Evolutionary conservation across 345 rosid genomes (phyloP), one percentile per base, ranked within the genome.

Genomic region (Conringia planisiliqua): DNA sequence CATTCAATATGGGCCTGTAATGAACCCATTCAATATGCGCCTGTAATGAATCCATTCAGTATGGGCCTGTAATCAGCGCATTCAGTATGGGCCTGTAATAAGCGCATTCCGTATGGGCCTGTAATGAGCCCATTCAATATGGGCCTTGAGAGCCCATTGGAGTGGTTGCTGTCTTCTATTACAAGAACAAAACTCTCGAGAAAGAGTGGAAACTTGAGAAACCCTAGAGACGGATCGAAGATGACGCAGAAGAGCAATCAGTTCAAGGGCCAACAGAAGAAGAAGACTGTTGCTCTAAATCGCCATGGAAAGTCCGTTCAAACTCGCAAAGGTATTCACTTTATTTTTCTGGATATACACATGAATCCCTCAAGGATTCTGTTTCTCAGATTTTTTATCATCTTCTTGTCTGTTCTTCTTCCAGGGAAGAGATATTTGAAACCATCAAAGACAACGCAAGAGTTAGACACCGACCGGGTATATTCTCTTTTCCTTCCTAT

Each of bases 201-300:
- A 50, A 62, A 47, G 33, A 29, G 26, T 22, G 33, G 40, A 46
- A 8, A 32, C 55, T 13, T 59, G 36, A 27, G 40, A 64, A 62
- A 66, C 82, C 81, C 81, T 51, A 73, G 68, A 70, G 27, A 22
- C 14, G 46, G 73, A 60, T 30, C 76, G 70, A 62, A 72, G 88
- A 93, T 94, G 98, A 89, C 97, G 76, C 98, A 94, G 86, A 94
- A 88, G 78, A 83, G 82, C 57, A 78, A 75, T 70, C 89, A 82
- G 13, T 93, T 91, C 88, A 93, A 93, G 78, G 98, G 98, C 13
- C 84, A 91, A 38, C 79, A 85, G 85, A 91, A 88, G 85, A 86
- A 73, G 85, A 91, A 94, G 74, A 29, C 83, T 2, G 61, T 89
- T 17, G 87, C 93, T 66, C 86, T 84, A 2, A 94, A 71, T 79